phyloP scores from a whole-genome alignment of 176 grass and related monocot species.

The Aechmea fasciata region DNA sequence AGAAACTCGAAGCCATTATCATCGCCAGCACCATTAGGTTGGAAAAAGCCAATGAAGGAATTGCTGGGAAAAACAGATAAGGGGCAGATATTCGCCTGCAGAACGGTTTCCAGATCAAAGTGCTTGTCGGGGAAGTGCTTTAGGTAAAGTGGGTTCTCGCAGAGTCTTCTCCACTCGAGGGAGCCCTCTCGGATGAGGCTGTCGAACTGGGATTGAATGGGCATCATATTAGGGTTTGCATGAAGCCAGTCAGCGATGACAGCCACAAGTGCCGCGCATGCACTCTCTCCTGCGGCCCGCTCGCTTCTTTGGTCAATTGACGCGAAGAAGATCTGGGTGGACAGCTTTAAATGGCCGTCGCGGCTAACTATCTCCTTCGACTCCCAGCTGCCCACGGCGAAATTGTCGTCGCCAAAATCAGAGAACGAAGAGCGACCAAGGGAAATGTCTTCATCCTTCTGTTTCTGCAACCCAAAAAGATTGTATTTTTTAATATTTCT shows the following conservation, averaged over 20 bases:
- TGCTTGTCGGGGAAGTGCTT: slow-evolving; percentile 79
- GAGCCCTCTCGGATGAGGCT: slow-evolving; percentile 89
- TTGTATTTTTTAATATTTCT: slow-evolving; percentile 14
- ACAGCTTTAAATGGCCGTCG: slow-evolving; percentile 71
- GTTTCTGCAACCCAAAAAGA: slow-evolving; percentile 40
- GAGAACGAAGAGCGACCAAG: slow-evolving; percentile 38
- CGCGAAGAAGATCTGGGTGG: slow-evolving; percentile 73
- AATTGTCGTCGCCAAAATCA: slow-evolving; percentile 81
- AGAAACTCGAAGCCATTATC: slow-evolving; percentile 65
- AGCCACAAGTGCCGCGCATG: slow-evolving; percentile 81
- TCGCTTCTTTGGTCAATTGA: slow-evolving; percentile 96
- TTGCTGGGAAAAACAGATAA: slow-evolving; percentile 54
- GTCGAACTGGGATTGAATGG: slow-evolving; percentile 77
- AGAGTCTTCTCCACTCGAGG: slow-evolving; percentile 86
- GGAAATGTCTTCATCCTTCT: slow-evolving; percentile 34
- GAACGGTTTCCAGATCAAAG: slow-evolving; percentile 93
- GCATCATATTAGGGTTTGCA: slow-evolving; percentile 64
- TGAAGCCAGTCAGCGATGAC: slow-evolving; percentile 87
- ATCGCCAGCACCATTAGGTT: slow-evolving; percentile 52
- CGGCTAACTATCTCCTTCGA: slow-evolving; percentile 59
- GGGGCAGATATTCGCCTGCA: slow-evolving; percentile 61
- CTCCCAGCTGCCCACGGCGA: slow-evolving; percentile 84
- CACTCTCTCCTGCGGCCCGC: slow-evolving; percentile 77
- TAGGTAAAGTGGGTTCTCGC: slow-evolving; percentile 52
- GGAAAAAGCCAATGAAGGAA: slow-evolving; percentile 91